Evolutionary conservation across 306 rosid species (phyloP), one percentile per base, ranked within the genome.

Genomic region (Cicer arietinum): DNA sequence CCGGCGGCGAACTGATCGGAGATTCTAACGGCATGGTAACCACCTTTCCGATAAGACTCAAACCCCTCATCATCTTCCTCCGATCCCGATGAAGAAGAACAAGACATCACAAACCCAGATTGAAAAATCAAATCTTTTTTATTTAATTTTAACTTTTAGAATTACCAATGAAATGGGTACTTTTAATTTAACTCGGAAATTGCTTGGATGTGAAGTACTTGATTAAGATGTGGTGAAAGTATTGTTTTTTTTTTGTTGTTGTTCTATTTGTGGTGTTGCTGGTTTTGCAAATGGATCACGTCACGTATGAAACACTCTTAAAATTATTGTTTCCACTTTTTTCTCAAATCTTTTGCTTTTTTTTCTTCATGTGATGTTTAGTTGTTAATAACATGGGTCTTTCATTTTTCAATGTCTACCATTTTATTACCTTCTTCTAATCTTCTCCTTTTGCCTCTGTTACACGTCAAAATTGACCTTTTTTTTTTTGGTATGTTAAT

Each of bases 41-140:
- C 97, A 67, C 98, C 98, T 83, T 94, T 94, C 65, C 98, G 76
- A 69, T 94, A 94, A 17, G 97, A 94, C 48, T 91, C 92, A 87
- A 94, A 76, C 14, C 91, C 98, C 85, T 94, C 98, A 43, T 94
- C 96, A 18, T 90, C 97, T n/a, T 89, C 98, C 75, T 91, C 98
- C 6, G 98, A 94, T 62, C 91, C 97, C 0, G 98, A 94, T 75
- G 98, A 90, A 6, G 98, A 89, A 0, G 98, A 94, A 70, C 94
- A 88, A 65, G 96, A 91, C 98, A 94, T 94, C 69, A 60, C 86
- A 59, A 39, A 74, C 47, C 46, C 47, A 62, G 68, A 67, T 45
- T 1, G 22, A 46, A 46, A 70, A 70, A 69, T 37, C 17, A 17
- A 51, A 69, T 51, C 18, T 69, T 51, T 59, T 11, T 30, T 0